A percentile compares a stretch with the other conserved stretches of the same genome.
Conservation (phyloP, 495 filamentous ascomycete genomes). For the Penicillium flavigenum region DNA sequence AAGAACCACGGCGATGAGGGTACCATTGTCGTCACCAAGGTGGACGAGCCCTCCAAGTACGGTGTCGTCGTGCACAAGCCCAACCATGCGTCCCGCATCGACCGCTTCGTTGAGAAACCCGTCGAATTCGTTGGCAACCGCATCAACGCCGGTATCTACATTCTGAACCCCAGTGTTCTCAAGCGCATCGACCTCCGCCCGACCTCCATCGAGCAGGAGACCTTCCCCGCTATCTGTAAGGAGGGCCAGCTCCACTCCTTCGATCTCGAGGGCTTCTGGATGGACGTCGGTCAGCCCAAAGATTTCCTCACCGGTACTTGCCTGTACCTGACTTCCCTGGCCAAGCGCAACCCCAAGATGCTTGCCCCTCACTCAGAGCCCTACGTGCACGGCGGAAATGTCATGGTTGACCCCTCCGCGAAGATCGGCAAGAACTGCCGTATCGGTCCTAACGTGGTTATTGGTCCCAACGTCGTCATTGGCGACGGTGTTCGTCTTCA, state of each 20-base stretch:
- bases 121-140: conserved; percentile 99
- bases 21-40: conserved; percentile 98
- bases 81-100: conserved; percentile 85
- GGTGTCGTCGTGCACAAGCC: conserved; percentile 99
- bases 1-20: conserved; percentile 90
- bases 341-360: conserved; percentile 87
- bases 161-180: conserved; percentile 91
- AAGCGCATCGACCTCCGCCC: conserved; percentile 92
- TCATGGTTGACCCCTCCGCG: conserved; percentile 90
- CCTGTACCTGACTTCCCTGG: conserved; percentile 89
- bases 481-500: conserved; percentile 95
- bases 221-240: conserved; percentile 90
- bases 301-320: conserved; percentile 97
- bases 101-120: conserved; percentile 99
- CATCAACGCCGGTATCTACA: conserved; percentile 99
- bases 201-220: conserved; percentile 99
- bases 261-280: conserved; percentile 99
- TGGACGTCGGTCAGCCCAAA: conserved; percentile 99
- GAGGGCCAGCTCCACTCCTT: conserved; percentile 96
- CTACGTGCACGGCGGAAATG: conserved; percentile 92
- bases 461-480: conserved; percentile 91
- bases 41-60: conserved; percentile 98
- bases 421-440: conserved; percentile 99
- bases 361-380: conserved; percentile 73
- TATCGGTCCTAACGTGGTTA: conserved; percentile 96